Base-by-base conservation (phyloP, 2,329 filamentous ascomycete genomes). In the Fusarium tjaetaba region DNA sequence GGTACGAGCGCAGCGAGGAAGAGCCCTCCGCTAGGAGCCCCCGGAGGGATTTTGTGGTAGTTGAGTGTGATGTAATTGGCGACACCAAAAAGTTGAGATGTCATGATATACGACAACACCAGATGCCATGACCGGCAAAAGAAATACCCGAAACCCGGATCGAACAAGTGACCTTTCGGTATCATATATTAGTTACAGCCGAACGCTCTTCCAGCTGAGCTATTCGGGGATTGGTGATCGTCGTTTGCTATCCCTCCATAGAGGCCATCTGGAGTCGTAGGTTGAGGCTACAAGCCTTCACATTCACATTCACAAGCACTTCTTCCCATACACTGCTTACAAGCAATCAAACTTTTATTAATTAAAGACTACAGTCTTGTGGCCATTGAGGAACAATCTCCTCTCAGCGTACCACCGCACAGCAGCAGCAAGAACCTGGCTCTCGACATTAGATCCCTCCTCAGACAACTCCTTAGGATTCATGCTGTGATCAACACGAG, bases 371-470 rank as follows among this genome's bases (percentile, higher is more conserved):
- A 95, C 92, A 38, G 93, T 96, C 88, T 95, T 95, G 73, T 87
- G 87, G 22, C 92, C 92, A 79, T 95, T 95, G 73, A 96, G 83
- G 79, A 96, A 92, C 36, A 96, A 90, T 63, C 91, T 87, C 79
- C 90, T 88, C 87, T 96, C 93, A 30, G 92, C 91, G 83, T 93
- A 93, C 91, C 93, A 95, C 85, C 95, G 94, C 61, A 96, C 93
- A 2, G 94, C 94, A 7, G 93, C 90, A 7, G 93, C 93, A 75
- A 96, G 83, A 11, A 95, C 93, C 82, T 94, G 93, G 80, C 92
- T 94, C 87, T 96, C 94, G 15, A 96, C 92, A 74, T 94, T 95
- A 76, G 92, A 94, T 18, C 94, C 94, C 80, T 95, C 93, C 77
- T 94, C 91, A 4, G 93, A 92, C 79, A 96, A 82, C 80, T 92